Evolutionary conservation across 2,329 filamentous ascomycete species (phyloP), one percentile per base, ranked within the genome.

Genomic region (Sporothrix humicola): DNA sequence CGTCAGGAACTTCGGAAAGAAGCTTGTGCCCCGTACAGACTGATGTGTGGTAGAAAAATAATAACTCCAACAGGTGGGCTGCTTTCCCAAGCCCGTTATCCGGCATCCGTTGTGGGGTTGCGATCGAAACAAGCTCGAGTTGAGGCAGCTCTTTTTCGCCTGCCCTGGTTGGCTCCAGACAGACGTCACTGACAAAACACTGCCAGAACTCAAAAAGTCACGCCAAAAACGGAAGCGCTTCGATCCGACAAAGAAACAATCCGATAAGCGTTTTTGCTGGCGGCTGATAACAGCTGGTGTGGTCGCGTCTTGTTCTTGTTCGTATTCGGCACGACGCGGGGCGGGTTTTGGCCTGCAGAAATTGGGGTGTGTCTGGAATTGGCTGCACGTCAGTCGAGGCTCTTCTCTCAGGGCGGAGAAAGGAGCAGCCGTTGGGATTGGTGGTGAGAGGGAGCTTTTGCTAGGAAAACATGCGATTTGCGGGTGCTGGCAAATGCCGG

Each of bases 181-280:
- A 37, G 31, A 37, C 31, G 31, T 37, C 31, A 37, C 31, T 7
- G 31, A 37, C 31, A 37, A 37, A 37, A 37, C 3, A 37, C 31
- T 37, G 31, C 2, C 31, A 37, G 31, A 37, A 37, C 31, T 37
- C 23, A 26, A n/a, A 20, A 37, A 13, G 37, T 73, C 73, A 73
- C 72, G 72, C 72, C 72, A 73, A 63, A 50, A 52, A 31, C 72
- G 72, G 72, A 71, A 50, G 26, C 50, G 50, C 72, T 9, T 66
- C 50, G 59, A 71, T 73, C 72, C 72, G 72, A 46, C 61, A 66
- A 7, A 66, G 61, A 17, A 63, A 20, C 37, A 44, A 44, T 42
- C 50, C 26, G 50, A 70, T 69, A 52, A 42, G 65, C 46, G 31
- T 44, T 10, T 10, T 7, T 12, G 17, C 20, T 42, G 31, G 12